Evolutionary conservation across 148 eudicot genomes (phyloP).

Genomic region (Dianthus caryophyllus): DNA sequence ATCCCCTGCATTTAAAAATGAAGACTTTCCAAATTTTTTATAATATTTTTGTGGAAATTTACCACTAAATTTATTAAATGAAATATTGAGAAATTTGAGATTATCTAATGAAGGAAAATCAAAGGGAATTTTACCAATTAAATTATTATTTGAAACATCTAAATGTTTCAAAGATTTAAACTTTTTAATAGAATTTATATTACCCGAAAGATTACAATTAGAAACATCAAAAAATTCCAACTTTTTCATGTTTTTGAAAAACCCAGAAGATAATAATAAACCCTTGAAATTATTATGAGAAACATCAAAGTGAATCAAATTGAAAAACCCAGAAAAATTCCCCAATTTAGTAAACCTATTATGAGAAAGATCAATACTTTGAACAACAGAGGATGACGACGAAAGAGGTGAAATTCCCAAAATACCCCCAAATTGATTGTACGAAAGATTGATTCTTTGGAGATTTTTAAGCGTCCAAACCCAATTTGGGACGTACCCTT

Average conservation of each 20-base stretch:
- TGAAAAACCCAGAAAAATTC: constrained; percentile 37
- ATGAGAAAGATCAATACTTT: constrained; percentile 41
- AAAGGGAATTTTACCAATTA: constrained; percentile 53
- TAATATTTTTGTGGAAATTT: constrained; percentile 10
- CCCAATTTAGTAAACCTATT: constrained; percentile 66
- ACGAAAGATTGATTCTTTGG: constrained; percentile 41
- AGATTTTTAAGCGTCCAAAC: constrained; percentile 43
- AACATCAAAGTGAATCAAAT: constrained; percentile 52
- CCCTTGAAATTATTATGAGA: constrained; percentile 50
- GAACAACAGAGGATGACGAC: constrained; percentile 19
- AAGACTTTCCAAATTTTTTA: constrained; percentile 44
- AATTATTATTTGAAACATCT: constrained; percentile 57
- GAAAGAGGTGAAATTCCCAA: constrained; percentile 25
- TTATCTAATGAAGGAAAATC: constrained; percentile 53
- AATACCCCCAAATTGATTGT: constrained; percentile 61
- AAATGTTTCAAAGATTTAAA: constrained; percentile 37
- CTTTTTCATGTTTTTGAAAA: constrained; percentile 34
- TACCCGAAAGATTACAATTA: constrained; percentile 56
- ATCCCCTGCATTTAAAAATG: constrained; percentile 60
- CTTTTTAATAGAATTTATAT: constrained; percentile 33
- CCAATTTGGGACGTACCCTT: constrained; percentile 58
- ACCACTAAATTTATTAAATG: constrained; percentile 67
- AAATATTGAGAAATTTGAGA: constrained; percentile 61
- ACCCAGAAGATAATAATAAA: constrained; percentile 44
- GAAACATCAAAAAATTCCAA: constrained; percentile 53